phyloP scores from a whole-genome alignment of 495 filamentous ascomycete genomes.

The Penicillium herquei region DNA sequence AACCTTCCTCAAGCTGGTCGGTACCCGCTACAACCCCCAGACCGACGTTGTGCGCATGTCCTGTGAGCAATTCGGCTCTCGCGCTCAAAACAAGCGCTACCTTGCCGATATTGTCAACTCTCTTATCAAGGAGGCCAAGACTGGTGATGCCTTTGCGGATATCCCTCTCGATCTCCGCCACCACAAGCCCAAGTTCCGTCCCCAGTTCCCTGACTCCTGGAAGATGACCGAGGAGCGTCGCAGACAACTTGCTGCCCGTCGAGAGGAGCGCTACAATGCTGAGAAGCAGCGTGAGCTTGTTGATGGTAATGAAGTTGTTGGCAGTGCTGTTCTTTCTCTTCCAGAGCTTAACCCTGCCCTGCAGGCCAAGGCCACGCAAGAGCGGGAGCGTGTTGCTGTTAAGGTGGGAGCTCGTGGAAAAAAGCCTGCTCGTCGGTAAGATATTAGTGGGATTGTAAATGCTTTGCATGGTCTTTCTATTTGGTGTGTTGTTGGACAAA shows the following conservation, averaged over 20 bases:
- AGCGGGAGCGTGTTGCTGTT: conserved; percentile 42
- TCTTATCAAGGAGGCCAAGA: conserved; percentile 74
- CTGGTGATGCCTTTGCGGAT: conserved; percentile 83
- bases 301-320: conserved; percentile 40
- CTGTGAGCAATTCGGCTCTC: conserved; percentile 81
- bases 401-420: conserved; percentile 29
- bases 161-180: conserved; percentile 89
- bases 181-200: conserved; percentile 65
- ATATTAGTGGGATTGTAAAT: conserved; percentile 23
- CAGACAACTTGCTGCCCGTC: conserved; percentile 58
- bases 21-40: conserved; percentile 85
- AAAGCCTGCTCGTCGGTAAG: conserved; percentile 28
- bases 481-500: conserved; percentile 25
- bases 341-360: conserved; percentile 38
- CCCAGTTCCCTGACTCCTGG: conserved; percentile 80
- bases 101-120: conserved; percentile 73
- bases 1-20: conserved; percentile 86
- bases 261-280: conserved; percentile 40
- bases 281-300: conserved; percentile 30
- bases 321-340: conserved; percentile 30
- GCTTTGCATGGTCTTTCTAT: conserved; percentile 24
- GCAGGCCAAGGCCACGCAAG: conserved; percentile 29
- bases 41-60: conserved; percentile 85
- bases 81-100: conserved; percentile 95
- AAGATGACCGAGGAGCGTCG: conserved; percentile 68